Evolutionary conservation across 2,329 filamentous ascomycete species (phyloP), one percentile per base, ranked within the genome.

Genomic region (Cadophora sp.): DNA sequence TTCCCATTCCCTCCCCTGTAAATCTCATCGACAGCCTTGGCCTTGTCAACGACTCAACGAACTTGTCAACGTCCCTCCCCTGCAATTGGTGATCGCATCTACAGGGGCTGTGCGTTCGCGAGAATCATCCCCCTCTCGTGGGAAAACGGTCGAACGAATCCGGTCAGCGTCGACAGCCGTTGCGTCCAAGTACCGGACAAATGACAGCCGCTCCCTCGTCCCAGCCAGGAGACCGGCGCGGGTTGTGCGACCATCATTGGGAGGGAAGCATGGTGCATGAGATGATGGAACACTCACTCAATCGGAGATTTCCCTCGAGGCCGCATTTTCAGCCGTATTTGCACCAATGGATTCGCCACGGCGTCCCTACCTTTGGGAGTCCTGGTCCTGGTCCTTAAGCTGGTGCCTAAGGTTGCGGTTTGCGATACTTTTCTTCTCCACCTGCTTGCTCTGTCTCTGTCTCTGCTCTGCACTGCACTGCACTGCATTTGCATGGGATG

Each of bases 181-280:
- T 69, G 61, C 41, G 56, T 24, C n/a, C 67, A 71, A 71, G 59
- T 71, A 68, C 71, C 71, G 71, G 65, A 65, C 71, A 69, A 69
- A 71, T 72, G 61, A 69, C 62, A 59, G 39, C 24, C 43, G 36
- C 39, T 51, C 36, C 27, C 27, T 36, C 45, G 24, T 64, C 66
- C 66, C 64, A 65, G 50, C 39, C 50, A 50, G 59, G 58, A 56
- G 59, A 51, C 43, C 41, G 58, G 55, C 20, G 36, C 55, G 55
- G 55, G 33, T 58, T 24, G 36, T 58, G 20, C 55, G 30, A 48
- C 58, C 58, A 47, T 30, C 59, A 64, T 64, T 59, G 20, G 50
- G 27, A 30, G 27, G 27, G 27, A 6, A 30, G 27, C 27, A 30
- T 30, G 27, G 27, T 30, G 27, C 27, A 30, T 60, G n/a, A n/a